Evolutionary conservation across 306 rosid genomes (phyloP), one percentile per base, ranked within the genome.

Genomic region (Vachellia collinsii): DNA sequence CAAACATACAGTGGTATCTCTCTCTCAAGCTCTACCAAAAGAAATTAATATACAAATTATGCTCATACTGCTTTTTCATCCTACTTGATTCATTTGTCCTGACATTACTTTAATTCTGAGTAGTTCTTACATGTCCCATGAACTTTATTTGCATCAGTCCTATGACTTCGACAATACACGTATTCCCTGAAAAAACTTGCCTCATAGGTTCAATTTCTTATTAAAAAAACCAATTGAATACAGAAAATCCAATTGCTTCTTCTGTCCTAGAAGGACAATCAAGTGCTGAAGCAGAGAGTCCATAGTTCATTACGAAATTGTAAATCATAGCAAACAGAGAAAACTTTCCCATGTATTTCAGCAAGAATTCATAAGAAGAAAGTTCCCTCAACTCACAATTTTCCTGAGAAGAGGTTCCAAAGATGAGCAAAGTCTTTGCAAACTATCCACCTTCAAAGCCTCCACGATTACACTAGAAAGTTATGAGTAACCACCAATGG

Each of bases 351-450:
- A 61, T 29, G 5, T 61, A 62, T 3, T 46, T 66, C 14, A 46
- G 69, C 64, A 36, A 53, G n/a, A 79, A 43, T 41, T 53, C 59
- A 77, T 16, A 75, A 11, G 43, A 78, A 44, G 61, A 20, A 63
- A 47, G 43, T 23, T 66, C 43, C 51, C 58, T 50, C 20, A 81
- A 84, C 98, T 94, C 87, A 94, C 98, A 83, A 94, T 90, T 92
- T 86, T 90, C 62, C 97, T 91, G 75, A 91, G 94, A 78, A 91
- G 90, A 74, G 97, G 98, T 83, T 92, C 94, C 89, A 94, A 88
- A 71, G 93, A 89, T 70, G 98, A 92, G 74, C 88, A 83, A 10
- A 92, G 90, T 77, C 94, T 90, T 85, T 94, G 97, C 91, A 93
- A 64, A 84, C 97, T 90, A 85, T 94, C 97, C 56, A 92, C 93